Conservation (phyloP, 352 stramenopile species). For the Peronospora belbahrii region DNA sequence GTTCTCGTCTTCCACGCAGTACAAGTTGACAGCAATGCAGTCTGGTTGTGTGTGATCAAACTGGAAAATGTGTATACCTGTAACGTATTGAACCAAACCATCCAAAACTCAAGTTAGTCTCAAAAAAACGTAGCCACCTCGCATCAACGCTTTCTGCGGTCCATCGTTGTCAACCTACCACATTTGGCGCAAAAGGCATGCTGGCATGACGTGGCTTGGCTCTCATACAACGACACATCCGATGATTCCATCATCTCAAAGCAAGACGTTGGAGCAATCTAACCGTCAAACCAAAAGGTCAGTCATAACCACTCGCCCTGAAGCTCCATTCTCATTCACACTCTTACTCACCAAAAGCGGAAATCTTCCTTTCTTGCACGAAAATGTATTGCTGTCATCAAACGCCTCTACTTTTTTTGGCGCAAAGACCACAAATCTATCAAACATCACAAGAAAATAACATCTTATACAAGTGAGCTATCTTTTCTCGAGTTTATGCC, state of each 20-base stretch:
- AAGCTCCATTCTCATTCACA: background rate
- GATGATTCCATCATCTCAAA: slow-evolving; percentile 71
- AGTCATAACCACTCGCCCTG: background rate
- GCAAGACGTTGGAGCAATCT: slow-evolving; percentile 68
- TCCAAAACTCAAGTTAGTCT: background rate
- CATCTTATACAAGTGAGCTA: no score
- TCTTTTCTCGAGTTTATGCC: slow-evolving; percentile 3
- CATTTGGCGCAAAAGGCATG: slow-evolving; percentile 78
- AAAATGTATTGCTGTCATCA: slow-evolving; percentile 75
- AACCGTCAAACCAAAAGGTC: slow-evolving; percentile 1
- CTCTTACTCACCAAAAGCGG: slow-evolving; percentile 50
- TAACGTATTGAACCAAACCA: background rate
- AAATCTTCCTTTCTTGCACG: slow-evolving; percentile 77
- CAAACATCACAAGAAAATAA: background rate
- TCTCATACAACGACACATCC: slow-evolving; percentile 68
- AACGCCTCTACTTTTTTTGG: slow-evolving; percentile 73
- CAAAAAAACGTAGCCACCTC: slow-evolving; percentile 11
- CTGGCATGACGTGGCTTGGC: slow-evolving; percentile 52
- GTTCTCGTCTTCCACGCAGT: slow-evolving; percentile 75
- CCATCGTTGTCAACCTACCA: slow-evolving; percentile 28
- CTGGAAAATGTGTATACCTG: slow-evolving; percentile 81
- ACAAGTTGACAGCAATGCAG: slow-evolving; percentile 68
- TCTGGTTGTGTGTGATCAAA: slow-evolving; percentile 69
- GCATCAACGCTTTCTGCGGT: background rate
- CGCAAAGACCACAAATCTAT: slow-evolving; percentile 65